These are phyloP conservation scores for Penicillium fimorum DNA, from an alignment of 495 filamentous ascomycete genomes.

Conservation along the genomic window DNA sequence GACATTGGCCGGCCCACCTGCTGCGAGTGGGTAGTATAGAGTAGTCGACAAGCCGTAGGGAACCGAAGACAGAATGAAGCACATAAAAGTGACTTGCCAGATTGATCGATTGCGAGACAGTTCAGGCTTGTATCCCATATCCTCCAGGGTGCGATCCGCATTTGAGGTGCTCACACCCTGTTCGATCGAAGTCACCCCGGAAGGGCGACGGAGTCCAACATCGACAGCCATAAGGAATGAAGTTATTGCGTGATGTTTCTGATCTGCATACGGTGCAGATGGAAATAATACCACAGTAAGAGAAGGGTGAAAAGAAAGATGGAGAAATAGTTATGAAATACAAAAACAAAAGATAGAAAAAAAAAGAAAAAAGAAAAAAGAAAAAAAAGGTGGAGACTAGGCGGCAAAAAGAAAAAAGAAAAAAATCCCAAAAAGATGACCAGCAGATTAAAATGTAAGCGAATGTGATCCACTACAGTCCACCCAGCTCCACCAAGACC, in stretches of 20 bases:
- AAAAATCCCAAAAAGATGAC: not conserved
- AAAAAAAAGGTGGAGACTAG: too few relatives aligned
- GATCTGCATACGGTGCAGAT: constrained; percentile 6
- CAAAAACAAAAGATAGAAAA: constrained; percentile 3
- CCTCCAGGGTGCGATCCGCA: constrained; percentile 28
- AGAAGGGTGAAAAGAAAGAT: constrained; percentile 1
- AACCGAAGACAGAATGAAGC: constrained; percentile 50
- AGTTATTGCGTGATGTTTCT: not conserved
- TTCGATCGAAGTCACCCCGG: constrained; percentile 15
- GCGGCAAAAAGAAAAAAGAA: not conserved
- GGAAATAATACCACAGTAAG: not conserved
- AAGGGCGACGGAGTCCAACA: constrained; percentile 16
- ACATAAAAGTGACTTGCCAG: constrained; percentile 32
- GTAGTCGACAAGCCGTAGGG: constrained; percentile 65
- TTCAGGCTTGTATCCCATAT: constrained; percentile 57
- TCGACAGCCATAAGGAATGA: constrained; percentile 16
- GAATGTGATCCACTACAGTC: not conserved
- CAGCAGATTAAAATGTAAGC: not conserved
- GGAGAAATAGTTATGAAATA: constrained; percentile 5
- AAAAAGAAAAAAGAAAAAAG: not conserved
- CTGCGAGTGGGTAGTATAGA: constrained; percentile 60
- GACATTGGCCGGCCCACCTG: constrained; percentile 59
- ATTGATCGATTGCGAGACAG: constrained; percentile 54
- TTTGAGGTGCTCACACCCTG: constrained; percentile 17
- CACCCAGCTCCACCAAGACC: not conserved